Evolutionary conservation across 2,329 filamentous ascomycete species (phyloP), one percentile per base, ranked within the genome.

Genomic region (Aspergillus fumigatus): DNA sequence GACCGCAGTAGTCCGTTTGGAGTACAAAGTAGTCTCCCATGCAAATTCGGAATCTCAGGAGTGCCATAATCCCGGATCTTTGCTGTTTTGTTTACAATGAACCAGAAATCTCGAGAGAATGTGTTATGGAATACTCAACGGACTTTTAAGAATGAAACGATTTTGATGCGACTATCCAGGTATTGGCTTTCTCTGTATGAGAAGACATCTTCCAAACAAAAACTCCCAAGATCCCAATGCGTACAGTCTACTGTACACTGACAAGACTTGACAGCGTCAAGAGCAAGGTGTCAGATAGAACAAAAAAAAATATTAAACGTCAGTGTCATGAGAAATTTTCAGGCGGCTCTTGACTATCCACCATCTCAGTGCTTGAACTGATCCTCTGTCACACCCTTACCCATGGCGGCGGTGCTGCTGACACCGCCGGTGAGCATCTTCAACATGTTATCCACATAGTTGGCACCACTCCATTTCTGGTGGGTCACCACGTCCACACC

Each of bases 371-470:
- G 58, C 68, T 92, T 88, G 76, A 99, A 99, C 78, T 99, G 94
- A 70, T 97, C 92, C 81, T 99, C 94, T 1, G 94, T 99, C 57
- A 99, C 94, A 58, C 94, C 94, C 79, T 92, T 90, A 35, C 93
- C 94, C 94, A 99, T 99, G 21, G 94, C 94, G 59, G 90, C 90
- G 1, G 93, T 97, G 61, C 87, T 92, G 74, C 87, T 92, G 55
- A 97, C 87, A 62, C 94, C 94, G 2, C 94, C 94, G 4, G 87
- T 92, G 35, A 99, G 90, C 92, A 99, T 97, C 84, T 96, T 96
- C 75, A 96, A 80, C 79, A 97, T 72, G 75, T 96, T 92, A 73
- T 99, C 94, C 21, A 93, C 89, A 72, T 97, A 97, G 65, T 89
- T 92, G 23, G 94, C 94, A 51, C 94, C 94, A 67, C 86, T 90